Base-by-base conservation (phyloP, 441 rosid species). In the Adansonia gregorii region DNA sequence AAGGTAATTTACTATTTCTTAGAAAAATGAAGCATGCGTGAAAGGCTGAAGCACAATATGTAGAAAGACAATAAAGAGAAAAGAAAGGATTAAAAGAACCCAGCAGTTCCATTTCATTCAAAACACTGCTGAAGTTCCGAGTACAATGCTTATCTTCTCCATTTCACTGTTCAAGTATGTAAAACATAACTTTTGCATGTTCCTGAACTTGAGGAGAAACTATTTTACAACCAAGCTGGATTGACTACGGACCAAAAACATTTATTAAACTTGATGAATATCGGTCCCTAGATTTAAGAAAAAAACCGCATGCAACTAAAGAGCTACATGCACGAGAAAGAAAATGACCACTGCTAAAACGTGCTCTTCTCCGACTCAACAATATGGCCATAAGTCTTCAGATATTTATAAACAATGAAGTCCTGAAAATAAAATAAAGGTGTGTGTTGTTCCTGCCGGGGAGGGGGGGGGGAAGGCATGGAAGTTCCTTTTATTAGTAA, bases 351-450 rank as follows among this genome's bases (percentile, higher is more conserved):
- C 48, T 5, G 41, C 24, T 10, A 65, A 7, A 19, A 3, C 24
- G 3, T n/a, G 8, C 69, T 39, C 63, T 70, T 52, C 46, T 70
- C 72, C 8, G 6, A 49, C 24, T 31, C 63, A 71, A 72, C 41
- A 54, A 51, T n/a, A 19, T 54, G 24, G 9, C 63, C 35, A n/a
- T 39, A 72, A 54, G 19, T 35, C 65, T 43, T 55, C 39, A 55
- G 63, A 72, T 54, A 55, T 35, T 55, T 27, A 51, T 72, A 54
- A 27, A 72, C 7, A 71, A 14, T 22, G 58, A 52, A 46, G 56
- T 22, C n/a, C 35, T 5, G 41, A 35, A 35, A 35, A 35, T 35
- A 35, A 2, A 35, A 35, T 35, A 35, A 35, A 35, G 0, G 6
- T 35, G 41, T 35, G 41, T 35, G 41, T 35, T 35, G 41, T 35